These are phyloP conservation scores for Bipolaris oryzae DNA, from an alignment of 2,329 filamentous ascomycete species.

Conservation along the genomic window DNA sequence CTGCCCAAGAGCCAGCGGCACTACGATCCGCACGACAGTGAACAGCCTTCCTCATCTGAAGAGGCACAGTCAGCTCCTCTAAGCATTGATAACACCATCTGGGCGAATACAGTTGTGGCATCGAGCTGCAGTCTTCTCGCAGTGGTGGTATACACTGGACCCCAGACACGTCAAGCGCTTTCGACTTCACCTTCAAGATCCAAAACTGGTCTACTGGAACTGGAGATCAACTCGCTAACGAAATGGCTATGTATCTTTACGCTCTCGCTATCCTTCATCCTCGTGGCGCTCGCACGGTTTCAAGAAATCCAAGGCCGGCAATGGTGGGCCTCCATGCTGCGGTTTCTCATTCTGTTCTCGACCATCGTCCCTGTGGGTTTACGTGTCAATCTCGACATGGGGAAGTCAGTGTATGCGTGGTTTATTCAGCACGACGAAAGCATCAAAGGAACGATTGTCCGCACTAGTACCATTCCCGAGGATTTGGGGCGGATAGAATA, in stretches of 20 bases:
- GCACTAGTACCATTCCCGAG: slow-evolving; percentile 96
- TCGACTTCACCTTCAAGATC: slow-evolving; percentile 91
- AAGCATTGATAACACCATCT: slow-evolving; percentile 95
- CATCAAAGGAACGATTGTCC: slow-evolving; percentile 89
- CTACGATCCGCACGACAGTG: slow-evolving; percentile 51
- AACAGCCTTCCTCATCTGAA: slow-evolving; percentile 22
- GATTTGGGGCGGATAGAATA: slow-evolving; percentile 96
- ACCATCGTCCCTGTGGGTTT: slow-evolving; percentile 98
- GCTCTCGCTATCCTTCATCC: slow-evolving; percentile 79
- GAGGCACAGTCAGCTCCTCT: slow-evolving; percentile 69
- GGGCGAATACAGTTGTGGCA: slow-evolving; percentile 96
- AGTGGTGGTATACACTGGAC: slow-evolving; percentile 91
- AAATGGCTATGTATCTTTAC: slow-evolving; percentile 95
- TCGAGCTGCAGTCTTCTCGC: slow-evolving; percentile 89
- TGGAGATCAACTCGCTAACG: slow-evolving; percentile 95
- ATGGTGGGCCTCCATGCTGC: slow-evolving; percentile 98
- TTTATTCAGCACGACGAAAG: slow-evolving; percentile 92
- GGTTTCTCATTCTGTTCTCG: slow-evolving; percentile 98
- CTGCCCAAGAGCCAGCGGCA: slow-evolving; percentile 60
- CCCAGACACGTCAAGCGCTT: slow-evolving; percentile 89
- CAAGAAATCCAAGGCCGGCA: slow-evolving; percentile 65
- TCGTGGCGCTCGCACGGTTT: slow-evolving; percentile 88
- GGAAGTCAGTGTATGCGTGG: slow-evolving; percentile 93
- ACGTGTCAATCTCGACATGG: slow-evolving; percentile 95
- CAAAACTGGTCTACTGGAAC: slow-evolving; percentile 90